Base-by-base conservation (phyloP, 1,284 basidiomycete genomes). In the Rhodotorula glutinis region DNA sequence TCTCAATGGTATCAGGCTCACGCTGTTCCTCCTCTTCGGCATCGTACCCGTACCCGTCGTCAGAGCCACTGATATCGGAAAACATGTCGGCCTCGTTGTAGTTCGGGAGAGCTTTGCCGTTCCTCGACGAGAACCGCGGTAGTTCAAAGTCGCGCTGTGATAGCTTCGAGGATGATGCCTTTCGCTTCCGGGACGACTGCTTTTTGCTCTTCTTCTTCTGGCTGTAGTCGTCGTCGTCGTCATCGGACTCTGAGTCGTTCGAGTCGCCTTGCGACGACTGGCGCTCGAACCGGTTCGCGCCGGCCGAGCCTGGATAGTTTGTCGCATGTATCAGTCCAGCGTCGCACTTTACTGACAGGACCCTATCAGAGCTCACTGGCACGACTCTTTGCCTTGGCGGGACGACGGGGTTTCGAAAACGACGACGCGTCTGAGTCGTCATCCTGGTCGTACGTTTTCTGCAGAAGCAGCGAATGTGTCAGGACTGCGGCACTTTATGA, bases 31-130 rank as follows among this genome's bases (percentile, higher is more conserved):
- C 62, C 21, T 27, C 53, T 29, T 52, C 30, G 43, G 9, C 30
- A 11, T 47, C 63, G 16, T 63, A 62, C 21, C 33, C 63, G 43
- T 55, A 66, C 21, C 65, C 70, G 5, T 62, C 60, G 11, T 72
- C 66, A 21, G 66, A 65, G 29, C 62, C 67, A 53, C 60, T 67
- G 44, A 66, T 29, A 27, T 63, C 71, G 1, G 44, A 33, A 17
- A 61, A 60, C 66, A 73, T 71, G 11, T 52, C 55, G 38, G 60
- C 66, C 69, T 74, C 74, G 65, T 75, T 71, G 67, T 75, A 75
- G 47, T 75, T 74, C 9, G 74, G 74, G 40, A 72, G 57, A 47
- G 62, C 68, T 53, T 68, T 68, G 33, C 74, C 74, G 43, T 75
- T 75, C 49, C 74, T 53, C 27, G 62, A 65, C 62, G 72, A 73